These are phyloP conservation scores for Phytophthora capsici DNA, from an alignment of 352 stramenopile species.

Conservation along the genomic window DNA sequence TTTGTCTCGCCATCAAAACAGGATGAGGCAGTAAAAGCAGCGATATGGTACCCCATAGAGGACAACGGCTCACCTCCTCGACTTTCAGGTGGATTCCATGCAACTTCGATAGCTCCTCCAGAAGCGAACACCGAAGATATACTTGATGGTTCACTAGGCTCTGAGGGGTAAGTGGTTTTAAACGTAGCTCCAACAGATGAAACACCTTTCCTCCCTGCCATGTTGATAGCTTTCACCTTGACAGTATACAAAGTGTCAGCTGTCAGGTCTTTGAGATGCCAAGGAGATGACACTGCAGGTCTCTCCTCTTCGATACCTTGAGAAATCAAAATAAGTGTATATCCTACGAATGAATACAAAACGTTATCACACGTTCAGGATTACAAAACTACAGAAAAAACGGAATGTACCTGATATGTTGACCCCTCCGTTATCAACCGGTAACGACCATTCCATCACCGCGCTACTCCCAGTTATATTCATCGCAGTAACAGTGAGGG, in stretches of 20 bases:
- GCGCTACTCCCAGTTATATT: slow-evolving; percentile 50
- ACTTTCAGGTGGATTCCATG: slow-evolving; percentile 50
- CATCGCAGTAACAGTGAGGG: slow-evolving; percentile 32
- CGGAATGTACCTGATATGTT: slow-evolving; percentile 47
- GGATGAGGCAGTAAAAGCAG: slow-evolving; percentile 33
- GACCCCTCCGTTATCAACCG: slow-evolving; percentile 51
- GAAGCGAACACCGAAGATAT: slow-evolving; percentile 37
- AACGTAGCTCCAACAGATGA: slow-evolving; percentile 43
- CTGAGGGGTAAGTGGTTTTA: slow-evolving; percentile 31
- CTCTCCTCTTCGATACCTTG: slow-evolving; percentile 22
- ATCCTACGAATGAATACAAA: slow-evolving; percentile 19
- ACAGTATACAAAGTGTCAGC: slow-evolving; percentile 56
- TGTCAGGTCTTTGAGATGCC: slow-evolving; percentile 37
- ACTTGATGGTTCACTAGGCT: slow-evolving; percentile 43
- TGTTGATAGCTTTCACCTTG: slow-evolving; percentile 56
- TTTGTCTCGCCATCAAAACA: slow-evolving; percentile 36
- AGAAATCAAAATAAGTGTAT: slow-evolving; percentile 27
- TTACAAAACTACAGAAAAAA: neutral
- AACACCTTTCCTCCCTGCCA: slow-evolving; percentile 32
- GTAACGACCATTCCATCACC: slow-evolving; percentile 41
- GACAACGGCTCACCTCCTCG: slow-evolving; percentile 41
- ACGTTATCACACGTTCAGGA: neutral
- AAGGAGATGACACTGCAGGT: slow-evolving; percentile 10
- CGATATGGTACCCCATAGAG: slow-evolving; percentile 56
- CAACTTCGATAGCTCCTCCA: slow-evolving; percentile 59